phyloP scores from a whole-genome alignment of 306 rosid genomes.

The Quercus robur region DNA sequence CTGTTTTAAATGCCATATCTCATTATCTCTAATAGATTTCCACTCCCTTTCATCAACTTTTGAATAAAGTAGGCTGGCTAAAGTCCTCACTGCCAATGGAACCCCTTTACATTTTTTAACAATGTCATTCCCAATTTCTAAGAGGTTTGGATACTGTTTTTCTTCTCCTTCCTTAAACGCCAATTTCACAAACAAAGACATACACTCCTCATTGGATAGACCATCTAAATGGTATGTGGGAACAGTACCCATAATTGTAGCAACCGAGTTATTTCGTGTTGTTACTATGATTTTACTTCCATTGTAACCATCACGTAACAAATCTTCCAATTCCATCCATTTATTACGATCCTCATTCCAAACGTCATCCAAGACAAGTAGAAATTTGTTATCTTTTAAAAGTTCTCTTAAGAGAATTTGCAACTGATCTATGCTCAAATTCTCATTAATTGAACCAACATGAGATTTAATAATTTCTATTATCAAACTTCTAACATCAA shows the following conservation, averaged over 20 bases:
- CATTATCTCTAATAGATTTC: background rate
- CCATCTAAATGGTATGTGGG: background rate
- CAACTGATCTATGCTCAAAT: background rate
- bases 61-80: background rate
- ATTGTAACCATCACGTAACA: background rate
- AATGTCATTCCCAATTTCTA: background rate
- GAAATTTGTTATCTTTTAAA: background rate
- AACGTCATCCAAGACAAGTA: constrained; percentile 3
- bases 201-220: background rate
- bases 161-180: constrained; percentile 15
- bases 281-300: constrained; percentile 25
- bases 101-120: constrained; percentile 19
- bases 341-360: constrained; percentile 13
- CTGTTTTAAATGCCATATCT: constrained; percentile 22
- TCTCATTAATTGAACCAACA: background rate
- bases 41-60: background rate
- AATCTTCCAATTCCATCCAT: constrained; percentile 5
- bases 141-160: too few species aligned
- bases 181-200: constrained; percentile 4
- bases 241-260: constrained; percentile 16
- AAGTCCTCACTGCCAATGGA: constrained; percentile 20
- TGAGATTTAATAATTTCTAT: background rate
- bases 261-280: background rate
- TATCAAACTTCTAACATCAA: constrained; percentile 5
- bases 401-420: background rate